A percentile compares a stretch with the other conserved stretches of the same genome.
phyloP scores from a whole-genome alignment of 2,329 filamentous ascomycete genomes.

The Mycosphaerella arachidis region DNA sequence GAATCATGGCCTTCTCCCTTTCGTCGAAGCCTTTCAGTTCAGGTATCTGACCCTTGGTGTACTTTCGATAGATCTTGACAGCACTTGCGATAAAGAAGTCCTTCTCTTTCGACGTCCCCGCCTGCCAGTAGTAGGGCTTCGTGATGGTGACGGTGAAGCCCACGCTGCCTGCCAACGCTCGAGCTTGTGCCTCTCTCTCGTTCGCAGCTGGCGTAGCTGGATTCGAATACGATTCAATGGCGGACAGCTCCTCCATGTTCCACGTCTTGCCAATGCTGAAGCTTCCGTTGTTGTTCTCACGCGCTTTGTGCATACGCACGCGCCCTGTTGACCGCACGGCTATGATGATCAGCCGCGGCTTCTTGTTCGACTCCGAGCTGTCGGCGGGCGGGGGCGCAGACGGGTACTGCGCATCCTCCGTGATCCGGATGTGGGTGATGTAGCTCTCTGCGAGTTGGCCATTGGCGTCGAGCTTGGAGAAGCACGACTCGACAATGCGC shows the following conservation, averaged over 20 bases:
- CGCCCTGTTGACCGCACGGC: conserved; percentile 87
- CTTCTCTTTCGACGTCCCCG: conserved; percentile 90
- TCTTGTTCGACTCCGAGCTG: conserved; percentile 69
- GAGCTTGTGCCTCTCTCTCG: conserved; percentile 57
- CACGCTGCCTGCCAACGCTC: conserved; percentile 72
- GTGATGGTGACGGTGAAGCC: conserved; percentile 85
- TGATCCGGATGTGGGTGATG: conserved; percentile 92
- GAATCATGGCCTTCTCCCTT: conserved; percentile 70
- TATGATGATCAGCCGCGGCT: conserved; percentile 85
- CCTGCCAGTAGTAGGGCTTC: conserved; percentile 97
- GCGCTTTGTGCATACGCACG: conserved; percentile 92
- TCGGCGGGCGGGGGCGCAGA: conserved; percentile 79
- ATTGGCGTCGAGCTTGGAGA: conserved; percentile 81
- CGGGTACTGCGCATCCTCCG: conserved; percentile 78
- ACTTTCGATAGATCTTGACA: conserved; percentile 95
- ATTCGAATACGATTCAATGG: conserved; percentile 74
- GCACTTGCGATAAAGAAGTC: conserved; percentile 97
- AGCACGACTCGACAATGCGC: conserved; percentile 91
- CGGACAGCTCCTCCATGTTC: conserved; percentile 84
- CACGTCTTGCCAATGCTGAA: conserved; percentile 99
- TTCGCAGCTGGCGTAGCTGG: conserved; percentile 42
- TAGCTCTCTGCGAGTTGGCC: conserved; percentile 87
- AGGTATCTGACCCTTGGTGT: conserved; percentile 80
- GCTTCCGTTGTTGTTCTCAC: conserved; percentile 87
- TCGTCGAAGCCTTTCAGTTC: conserved; percentile 77